Evolutionary conservation across 2,329 filamentous ascomycete species (phyloP).

Genomic region (Pseudocercospora ulei): DNA sequence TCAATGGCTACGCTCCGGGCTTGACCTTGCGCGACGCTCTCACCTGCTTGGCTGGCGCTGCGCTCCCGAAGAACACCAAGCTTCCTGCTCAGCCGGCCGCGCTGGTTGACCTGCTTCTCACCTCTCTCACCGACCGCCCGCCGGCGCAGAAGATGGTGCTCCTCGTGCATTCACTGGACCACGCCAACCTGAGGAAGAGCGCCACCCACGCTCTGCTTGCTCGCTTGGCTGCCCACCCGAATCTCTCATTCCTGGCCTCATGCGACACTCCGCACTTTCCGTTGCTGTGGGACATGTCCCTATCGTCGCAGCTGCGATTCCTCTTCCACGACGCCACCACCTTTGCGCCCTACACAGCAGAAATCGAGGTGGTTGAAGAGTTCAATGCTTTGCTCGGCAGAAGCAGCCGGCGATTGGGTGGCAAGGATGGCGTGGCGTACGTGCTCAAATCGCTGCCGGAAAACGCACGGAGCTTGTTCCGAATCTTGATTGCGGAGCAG

Average conservation of each 20-base stretch:
- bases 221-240: constrained; percentile 62
- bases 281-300: constrained; percentile 76
- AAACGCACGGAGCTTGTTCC: constrained; percentile 81
- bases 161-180: constrained; percentile 75
- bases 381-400: constrained; percentile 80
- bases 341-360: constrained; percentile 62
- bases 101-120: constrained; percentile 57
- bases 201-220: constrained; percentile 63
- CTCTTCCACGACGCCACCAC: constrained; percentile 92
- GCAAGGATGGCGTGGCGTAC: constrained; percentile 83
- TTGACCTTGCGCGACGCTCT: constrained; percentile 61
- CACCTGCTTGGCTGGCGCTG: constrained; percentile 55
- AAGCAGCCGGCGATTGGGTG: constrained; percentile 67
- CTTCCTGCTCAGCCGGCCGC: constrained; percentile 56
- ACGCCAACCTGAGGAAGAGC: constrained; percentile 61
- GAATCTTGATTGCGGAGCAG: constrained; percentile 74
- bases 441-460: constrained; percentile 84
- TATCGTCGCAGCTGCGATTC: constrained; percentile 75
- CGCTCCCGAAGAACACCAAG: constrained; percentile 46
- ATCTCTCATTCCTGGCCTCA: constrained; percentile 64
- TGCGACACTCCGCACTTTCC: constrained; percentile 81
- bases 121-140: constrained; percentile 47
- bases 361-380: constrained; percentile 78
- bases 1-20: constrained; percentile 72
- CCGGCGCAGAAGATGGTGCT: constrained; percentile 30